Evolutionary conservation across 495 filamentous ascomycete species (phyloP).

Genomic region (Diplogelasinospora grovesii): DNA sequence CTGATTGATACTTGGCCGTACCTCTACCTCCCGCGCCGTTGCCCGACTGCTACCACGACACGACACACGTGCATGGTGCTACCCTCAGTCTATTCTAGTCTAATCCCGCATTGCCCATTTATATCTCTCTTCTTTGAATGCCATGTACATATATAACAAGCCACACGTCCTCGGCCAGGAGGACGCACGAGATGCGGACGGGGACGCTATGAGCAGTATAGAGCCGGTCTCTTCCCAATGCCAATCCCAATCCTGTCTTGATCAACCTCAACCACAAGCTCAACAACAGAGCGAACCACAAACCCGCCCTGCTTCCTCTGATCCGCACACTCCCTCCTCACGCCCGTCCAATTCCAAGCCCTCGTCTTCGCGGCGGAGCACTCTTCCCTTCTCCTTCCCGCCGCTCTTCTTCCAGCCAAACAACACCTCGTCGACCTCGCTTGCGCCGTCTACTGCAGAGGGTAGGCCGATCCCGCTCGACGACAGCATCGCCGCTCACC

Average conservation of each 20-base stretch:
- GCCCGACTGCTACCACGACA: conserved; percentile 11
- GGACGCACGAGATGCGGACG: conserved; percentile 8
- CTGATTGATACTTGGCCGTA: conserved; percentile 6
- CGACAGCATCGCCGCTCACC: conserved; percentile 32
- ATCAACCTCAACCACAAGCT: too few relatives aligned
- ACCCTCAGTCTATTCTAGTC: conserved; percentile 11
- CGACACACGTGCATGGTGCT: conserved; percentile 28
- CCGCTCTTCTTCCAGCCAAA: conserved; percentile 30
- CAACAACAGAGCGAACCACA: conserved; percentile 12
- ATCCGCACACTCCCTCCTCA: conserved; percentile 14
- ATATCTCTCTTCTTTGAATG: conserved; percentile 7
- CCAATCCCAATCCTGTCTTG: neutral
- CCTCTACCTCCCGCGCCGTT: conserved; percentile 9
- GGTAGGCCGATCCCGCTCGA: conserved; percentile 40
- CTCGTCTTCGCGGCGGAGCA: conserved; percentile 6
- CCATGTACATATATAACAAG: conserved; percentile 28
- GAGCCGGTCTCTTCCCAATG: too few relatives aligned
- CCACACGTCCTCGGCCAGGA: conserved; percentile 14
- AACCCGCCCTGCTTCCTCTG: neutral
- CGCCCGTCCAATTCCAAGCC: conserved; percentile 13
- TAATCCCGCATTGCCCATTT: conserved; percentile 9
- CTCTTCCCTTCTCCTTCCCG: conserved; percentile 32
- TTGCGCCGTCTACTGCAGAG: conserved; percentile 39
- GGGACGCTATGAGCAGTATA: too few relatives aligned
- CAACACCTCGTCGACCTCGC: conserved; percentile 35